These are phyloP conservation scores for Salix caprea DNA, from an alignment of 345 rosid genomes.

Conservation along the genomic window DNA sequence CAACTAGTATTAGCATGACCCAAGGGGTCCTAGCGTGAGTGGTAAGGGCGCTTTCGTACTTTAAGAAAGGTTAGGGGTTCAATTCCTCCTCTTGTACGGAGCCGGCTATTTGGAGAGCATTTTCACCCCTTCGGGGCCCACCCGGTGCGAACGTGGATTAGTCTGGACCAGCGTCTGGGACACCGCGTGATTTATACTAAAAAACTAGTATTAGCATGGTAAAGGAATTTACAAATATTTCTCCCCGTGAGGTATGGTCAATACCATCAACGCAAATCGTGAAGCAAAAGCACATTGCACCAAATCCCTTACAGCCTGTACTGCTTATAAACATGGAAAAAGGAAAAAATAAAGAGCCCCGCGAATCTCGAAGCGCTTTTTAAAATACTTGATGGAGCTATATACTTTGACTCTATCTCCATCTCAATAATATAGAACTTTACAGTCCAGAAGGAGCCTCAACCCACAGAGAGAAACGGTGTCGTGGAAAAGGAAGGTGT, in stretches of 20 bases:
- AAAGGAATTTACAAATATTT: background rate
- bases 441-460: conserved; percentile 28
- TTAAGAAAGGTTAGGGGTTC: too few relatives aligned
- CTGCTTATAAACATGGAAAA: conserved; percentile 21
- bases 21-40: too few relatives aligned
- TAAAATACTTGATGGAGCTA: conserved; percentile 21
- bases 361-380: conserved; percentile 23
- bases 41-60: too few relatives aligned
- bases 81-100: too few relatives aligned
- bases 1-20: too few relatives aligned
- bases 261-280: background rate
- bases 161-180: too few relatives aligned
- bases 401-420: conserved; percentile 33
- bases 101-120: too few relatives aligned
- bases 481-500: conserved; percentile 17
- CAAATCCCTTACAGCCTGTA: conserved; percentile 24
- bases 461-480: conserved; percentile 23
- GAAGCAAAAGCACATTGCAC: conserved; percentile 10
- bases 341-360: conserved; percentile 22
- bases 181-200: too few relatives aligned
- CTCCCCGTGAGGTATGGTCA: background rate
- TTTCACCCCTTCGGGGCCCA: too few relatives aligned
- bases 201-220: background rate
- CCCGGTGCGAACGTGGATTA: too few relatives aligned
- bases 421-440: conserved; percentile 35